phyloP scores from a whole-genome alignment of 2,329 filamentous ascomycete genomes.

The Colletotrichum sp. region DNA sequence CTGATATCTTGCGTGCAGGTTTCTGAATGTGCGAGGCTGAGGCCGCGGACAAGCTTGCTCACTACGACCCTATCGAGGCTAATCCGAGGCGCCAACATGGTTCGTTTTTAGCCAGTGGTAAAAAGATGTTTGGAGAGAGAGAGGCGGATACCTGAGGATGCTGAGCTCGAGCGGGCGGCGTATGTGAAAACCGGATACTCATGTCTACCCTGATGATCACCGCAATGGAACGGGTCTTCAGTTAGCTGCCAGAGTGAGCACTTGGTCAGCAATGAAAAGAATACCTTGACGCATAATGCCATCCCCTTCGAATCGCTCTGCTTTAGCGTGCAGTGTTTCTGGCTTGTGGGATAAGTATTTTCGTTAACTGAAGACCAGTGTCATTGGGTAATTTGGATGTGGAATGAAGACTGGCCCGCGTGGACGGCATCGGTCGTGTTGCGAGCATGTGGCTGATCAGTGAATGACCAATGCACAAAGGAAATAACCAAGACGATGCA shows the following conservation, averaged over 20 bases:
- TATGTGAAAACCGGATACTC: conserved; percentile 47
- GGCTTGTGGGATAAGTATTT: neutral
- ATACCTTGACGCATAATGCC: conserved; percentile 23
- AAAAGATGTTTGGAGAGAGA: too few species aligned
- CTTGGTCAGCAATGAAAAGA: conserved; percentile 49
- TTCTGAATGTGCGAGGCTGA: too few species aligned
- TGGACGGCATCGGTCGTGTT: neutral
- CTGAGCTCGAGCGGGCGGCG: conserved; percentile 38
- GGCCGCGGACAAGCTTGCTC: too few species aligned
- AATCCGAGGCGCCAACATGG: too few species aligned
- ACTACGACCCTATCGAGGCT: too few species aligned
- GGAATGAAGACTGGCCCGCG: neutral
- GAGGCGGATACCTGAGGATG: too few species aligned
- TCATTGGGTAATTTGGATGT: neutral
- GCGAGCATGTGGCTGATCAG: too few species aligned
- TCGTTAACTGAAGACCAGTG: neutral
- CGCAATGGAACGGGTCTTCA: conserved; percentile 36
- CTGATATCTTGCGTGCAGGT: too few species aligned
- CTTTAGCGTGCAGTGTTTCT: neutral
- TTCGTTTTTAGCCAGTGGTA: too few species aligned
- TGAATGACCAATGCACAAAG: too few species aligned
- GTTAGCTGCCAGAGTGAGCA: conserved; percentile 37
- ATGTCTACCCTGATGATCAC: conserved; percentile 47
- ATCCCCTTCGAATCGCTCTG: conserved; percentile 6
- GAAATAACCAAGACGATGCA: too few species aligned